These are phyloP conservation scores for Trametes sanguinea DNA, from an alignment of 768 basidiomycete species.

Conservation along the genomic window DNA sequence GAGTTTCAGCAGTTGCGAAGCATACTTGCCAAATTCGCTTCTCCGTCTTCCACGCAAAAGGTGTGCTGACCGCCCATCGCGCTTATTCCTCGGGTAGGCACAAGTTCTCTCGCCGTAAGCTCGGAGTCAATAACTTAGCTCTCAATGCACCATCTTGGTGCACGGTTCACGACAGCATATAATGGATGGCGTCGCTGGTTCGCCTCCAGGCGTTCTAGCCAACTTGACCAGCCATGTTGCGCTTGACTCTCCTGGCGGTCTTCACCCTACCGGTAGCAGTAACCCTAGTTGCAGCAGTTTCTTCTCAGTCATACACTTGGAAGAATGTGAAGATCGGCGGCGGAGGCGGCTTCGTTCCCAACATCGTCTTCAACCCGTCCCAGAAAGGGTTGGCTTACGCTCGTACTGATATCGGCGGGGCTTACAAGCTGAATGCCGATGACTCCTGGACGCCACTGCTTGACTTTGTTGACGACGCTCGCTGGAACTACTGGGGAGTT, in stretches of 20 bases:
- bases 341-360: conserved; percentile 53
- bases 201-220: conserved; percentile 1
- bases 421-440: conserved; percentile 61
- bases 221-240: conserved; percentile 15
- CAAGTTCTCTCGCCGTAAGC: conserved; percentile 9
- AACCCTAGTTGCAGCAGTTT: conserved; percentile 40
- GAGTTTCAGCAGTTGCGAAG: background rate
- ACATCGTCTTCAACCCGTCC: conserved; percentile 62
- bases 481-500: conserved; percentile 51
- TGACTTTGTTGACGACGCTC: conserved; percentile 50
- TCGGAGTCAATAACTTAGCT: conserved; percentile 17
- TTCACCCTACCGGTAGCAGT: conserved; percentile 36
- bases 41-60: conserved; percentile 4
- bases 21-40: conserved; percentile 10
- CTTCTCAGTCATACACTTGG: conserved; percentile 59
- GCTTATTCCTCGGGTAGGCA: conserved; percentile 17
- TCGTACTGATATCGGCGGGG: conserved; percentile 70
- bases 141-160: background rate
- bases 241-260: conserved; percentile 27
- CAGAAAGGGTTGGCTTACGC: conserved; percentile 63
- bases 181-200: background rate
- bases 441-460: conserved; percentile 64
- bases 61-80: conserved; percentile 9
- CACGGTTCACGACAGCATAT: conserved; percentile 3
- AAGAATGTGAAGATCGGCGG: conserved; percentile 60